These are phyloP conservation scores for Claviceps quebecensis DNA, from an alignment of 2,329 filamentous ascomycete genomes.

Conservation along the genomic window DNA sequence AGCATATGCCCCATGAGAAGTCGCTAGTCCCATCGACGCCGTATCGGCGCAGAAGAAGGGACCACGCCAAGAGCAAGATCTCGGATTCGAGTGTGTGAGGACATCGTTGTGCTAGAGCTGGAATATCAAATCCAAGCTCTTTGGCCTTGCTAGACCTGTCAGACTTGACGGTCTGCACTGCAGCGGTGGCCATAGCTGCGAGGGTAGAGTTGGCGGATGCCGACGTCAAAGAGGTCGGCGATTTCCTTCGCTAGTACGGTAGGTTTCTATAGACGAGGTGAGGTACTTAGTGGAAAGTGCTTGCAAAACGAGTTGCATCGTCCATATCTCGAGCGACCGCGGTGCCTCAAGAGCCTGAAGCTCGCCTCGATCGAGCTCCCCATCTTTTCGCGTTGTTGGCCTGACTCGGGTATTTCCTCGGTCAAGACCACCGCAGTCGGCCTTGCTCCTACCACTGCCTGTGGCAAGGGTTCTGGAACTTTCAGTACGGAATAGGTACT, in stretches of 20 bases:
- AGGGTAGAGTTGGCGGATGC: background rate
- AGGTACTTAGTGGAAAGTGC: background rate
- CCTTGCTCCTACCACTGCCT: background rate
- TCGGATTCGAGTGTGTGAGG: background rate
- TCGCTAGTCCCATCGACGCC: background rate
- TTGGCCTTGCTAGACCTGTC: background rate
- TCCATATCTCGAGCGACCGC: background rate
- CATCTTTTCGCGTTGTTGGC: background rate
- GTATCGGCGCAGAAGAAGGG: background rate
- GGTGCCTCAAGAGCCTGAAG: background rate
- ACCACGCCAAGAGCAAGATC: slow-evolving; percentile 1
- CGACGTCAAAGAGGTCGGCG: background rate
- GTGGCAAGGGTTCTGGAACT: background rate
- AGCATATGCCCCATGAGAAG: background rate
- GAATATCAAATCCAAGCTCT: background rate
- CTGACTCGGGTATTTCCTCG: background rate
- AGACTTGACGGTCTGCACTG: background rate
- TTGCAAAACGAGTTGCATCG: background rate
- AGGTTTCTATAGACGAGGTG: background rate
- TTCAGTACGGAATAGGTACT: background rate
- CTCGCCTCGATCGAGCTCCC: background rate
- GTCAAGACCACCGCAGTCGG: background rate
- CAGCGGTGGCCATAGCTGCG: background rate
- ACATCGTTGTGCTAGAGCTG: background rate
- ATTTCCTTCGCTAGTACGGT: background rate